Evolutionary conservation across 208 protist species (phyloP), one percentile per base, ranked within the genome.

Genomic region (Polymyxa betae): DNA sequence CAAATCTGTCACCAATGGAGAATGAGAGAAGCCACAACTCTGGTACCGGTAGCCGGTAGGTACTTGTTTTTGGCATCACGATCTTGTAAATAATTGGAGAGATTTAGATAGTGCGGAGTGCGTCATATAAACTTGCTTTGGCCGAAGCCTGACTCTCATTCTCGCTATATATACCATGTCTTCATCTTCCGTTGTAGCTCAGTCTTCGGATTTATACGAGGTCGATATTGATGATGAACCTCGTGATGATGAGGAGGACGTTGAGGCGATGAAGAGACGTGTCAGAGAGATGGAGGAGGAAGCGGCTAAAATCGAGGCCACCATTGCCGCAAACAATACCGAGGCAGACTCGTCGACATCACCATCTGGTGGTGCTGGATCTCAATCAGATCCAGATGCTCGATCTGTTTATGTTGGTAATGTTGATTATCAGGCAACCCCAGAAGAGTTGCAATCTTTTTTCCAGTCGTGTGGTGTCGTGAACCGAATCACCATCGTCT

Each of bases 391-490:
- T 82, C 5, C 72, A 5, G 72, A 82, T 43, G 12, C 35, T 16
- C 72, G 72, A 35, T 82, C 72, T 20, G 72, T 82, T 20, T 82
- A 82, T 82, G 72, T 82, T 43, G 72, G 72, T n/a, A 82, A 82
- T 82, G 72, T 89, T n/a, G 88, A 89, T 32, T 60, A 89, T 32
- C 16, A 44, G n/a, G 38, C 54, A 1, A 72, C 46, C 16, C 49
- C 54, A 1, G 88, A 89, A 29, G 88, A 89, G 45, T 66, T 89
- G 54, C 46, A 89, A 32, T 32, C 46, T 20, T 89, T 77, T n/a
- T 89, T 89, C 54, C 49, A 89, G 54, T 89, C 88, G 88, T 89
- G 88, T 44, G 88, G 88, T 20, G 32, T 72, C 10, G 54, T 89
- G 32, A 72, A 89, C n/a, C 88, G 88, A 12, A 72, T 89, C 49